Evolutionary conservation across 768 basidiomycete genomes (phyloP).

Genomic region (Mycena rebaudengoi): DNA sequence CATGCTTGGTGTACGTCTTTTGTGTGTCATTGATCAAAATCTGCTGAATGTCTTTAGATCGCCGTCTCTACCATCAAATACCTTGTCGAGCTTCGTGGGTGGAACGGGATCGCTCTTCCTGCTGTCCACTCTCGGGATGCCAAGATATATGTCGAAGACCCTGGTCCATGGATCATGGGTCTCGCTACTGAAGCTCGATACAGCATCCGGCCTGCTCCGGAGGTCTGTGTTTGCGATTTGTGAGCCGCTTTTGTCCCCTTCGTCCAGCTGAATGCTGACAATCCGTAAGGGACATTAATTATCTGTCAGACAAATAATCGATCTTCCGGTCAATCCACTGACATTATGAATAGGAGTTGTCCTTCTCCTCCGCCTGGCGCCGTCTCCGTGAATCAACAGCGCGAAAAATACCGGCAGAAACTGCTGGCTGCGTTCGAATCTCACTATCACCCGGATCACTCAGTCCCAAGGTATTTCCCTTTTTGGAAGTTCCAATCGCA

Average conservation of each 20-base stretch:
- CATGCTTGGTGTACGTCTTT: too few species aligned
- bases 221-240: conserved; percentile 90
- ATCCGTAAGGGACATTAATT: conserved; percentile 74
- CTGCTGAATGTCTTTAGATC: too few species aligned
- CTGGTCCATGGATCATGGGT: conserved; percentile 96
- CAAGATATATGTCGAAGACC: conserved; percentile 94
- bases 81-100: conserved; percentile 90
- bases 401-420: conserved; percentile 80
- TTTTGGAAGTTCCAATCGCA: background rate
- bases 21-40: too few species aligned
- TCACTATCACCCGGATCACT: conserved; percentile 90
- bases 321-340: conserved; percentile 18
- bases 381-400: conserved; percentile 80
- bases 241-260: conserved; percentile 48
- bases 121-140: conserved; percentile 90
- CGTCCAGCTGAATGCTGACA: conserved; percentile 3
- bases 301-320: conserved; percentile 59
- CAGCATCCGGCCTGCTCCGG: conserved; percentile 75
- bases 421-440: conserved; percentile 83
- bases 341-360: conserved; percentile 62
- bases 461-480: conserved; percentile 66
- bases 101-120: conserved; percentile 88
- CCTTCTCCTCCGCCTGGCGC: conserved; percentile 79
- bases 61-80: conserved; percentile 93
- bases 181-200: conserved; percentile 87